A percentile compares a stretch with the other conserved stretches of the same genome.
phyloP scores from a whole-genome alignment of 305 asterid genomes.

The Fraxinus xanthoxyloides region DNA sequence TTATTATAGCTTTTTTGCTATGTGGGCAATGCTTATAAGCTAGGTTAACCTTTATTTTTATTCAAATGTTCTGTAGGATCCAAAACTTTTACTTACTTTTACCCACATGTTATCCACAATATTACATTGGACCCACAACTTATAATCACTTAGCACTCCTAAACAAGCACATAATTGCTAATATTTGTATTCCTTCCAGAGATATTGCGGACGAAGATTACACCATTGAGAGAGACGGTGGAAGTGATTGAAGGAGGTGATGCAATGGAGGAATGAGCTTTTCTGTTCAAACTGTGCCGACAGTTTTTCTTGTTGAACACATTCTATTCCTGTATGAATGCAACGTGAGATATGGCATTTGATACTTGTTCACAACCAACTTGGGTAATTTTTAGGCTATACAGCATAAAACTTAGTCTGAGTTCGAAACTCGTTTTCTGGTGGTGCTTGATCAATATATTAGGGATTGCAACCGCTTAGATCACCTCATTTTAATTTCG shows the following conservation, averaged over 20 bases:
- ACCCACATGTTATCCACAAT: neutral
- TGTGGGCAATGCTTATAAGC: neutral
- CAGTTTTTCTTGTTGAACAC: neutral
- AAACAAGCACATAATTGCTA: neutral
- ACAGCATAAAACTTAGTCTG: neutral
- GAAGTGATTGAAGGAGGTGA: conserved; percentile 77
- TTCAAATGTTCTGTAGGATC: neutral
- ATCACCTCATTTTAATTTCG: neutral
- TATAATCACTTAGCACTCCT: neutral
- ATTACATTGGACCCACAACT: neutral
- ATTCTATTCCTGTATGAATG: neutral
- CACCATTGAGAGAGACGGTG: conserved; percentile 62
- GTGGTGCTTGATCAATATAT: neutral
- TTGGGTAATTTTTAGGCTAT: neutral
- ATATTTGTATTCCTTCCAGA: conserved; percentile 39
- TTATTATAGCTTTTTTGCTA: conserved; percentile 7
- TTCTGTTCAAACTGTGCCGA: neutral
- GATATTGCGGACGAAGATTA: conserved; percentile 69
- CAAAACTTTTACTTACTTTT: no score
- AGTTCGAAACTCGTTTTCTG: neutral
- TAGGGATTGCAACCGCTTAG: neutral
- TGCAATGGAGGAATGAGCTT: conserved; percentile 79
- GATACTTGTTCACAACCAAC: neutral
- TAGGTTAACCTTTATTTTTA: no score
- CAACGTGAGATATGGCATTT: neutral